phyloP scores from a whole-genome alignment of 192 early-diverging fungal species.

The Linnemannia schmuckeri region DNA sequence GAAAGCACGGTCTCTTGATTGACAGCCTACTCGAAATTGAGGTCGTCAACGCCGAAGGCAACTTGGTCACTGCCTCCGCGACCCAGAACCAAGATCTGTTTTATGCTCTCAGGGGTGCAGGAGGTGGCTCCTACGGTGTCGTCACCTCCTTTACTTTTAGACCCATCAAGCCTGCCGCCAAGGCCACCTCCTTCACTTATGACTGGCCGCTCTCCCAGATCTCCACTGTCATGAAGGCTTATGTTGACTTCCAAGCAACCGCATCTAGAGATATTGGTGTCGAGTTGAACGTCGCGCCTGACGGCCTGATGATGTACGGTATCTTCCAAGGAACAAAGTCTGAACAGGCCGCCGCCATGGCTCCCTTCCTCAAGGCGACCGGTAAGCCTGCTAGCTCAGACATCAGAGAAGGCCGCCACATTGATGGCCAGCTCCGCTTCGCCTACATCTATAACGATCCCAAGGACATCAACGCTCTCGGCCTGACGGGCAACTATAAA shows the following conservation, averaged over 20 bases:
- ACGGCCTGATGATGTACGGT: conserved; percentile 38
- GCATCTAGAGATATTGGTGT: conserved; percentile 46
- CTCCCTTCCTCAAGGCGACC: conserved; percentile 18
- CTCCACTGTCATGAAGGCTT: conserved; percentile 16
- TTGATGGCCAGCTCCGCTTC: conserved; percentile 44
- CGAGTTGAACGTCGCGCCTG: conserved; percentile 42
- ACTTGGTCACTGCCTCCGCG: conserved; percentile 49
- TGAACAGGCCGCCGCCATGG: conserved; percentile 8
- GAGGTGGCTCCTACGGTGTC: conserved; percentile 62
- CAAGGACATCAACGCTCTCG: conserved; percentile 30
- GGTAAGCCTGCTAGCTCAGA: conserved; percentile 15
- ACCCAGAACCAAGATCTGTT: conserved; percentile 69
- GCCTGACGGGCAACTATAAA: conserved; percentile 15
- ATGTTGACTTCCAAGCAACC: conserved; percentile 24
- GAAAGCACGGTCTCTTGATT: conserved; percentile 64
- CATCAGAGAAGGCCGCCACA: conserved; percentile 35
- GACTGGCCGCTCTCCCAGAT: conserved; percentile 14
- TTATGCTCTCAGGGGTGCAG: conserved; percentile 72
- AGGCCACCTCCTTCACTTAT: conserved; percentile 37
- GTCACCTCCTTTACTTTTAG: conserved; percentile 55
- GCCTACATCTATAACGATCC: conserved; percentile 27
- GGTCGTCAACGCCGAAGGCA: conserved; percentile 62
- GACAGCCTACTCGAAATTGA: conserved; percentile 61
- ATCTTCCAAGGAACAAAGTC: conserved; percentile 42
- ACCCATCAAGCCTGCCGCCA: conserved; percentile 8